phyloP scores from a whole-genome alignment of 495 filamentous ascomycete genomes.

The Talaromyces nanjingensis region DNA sequence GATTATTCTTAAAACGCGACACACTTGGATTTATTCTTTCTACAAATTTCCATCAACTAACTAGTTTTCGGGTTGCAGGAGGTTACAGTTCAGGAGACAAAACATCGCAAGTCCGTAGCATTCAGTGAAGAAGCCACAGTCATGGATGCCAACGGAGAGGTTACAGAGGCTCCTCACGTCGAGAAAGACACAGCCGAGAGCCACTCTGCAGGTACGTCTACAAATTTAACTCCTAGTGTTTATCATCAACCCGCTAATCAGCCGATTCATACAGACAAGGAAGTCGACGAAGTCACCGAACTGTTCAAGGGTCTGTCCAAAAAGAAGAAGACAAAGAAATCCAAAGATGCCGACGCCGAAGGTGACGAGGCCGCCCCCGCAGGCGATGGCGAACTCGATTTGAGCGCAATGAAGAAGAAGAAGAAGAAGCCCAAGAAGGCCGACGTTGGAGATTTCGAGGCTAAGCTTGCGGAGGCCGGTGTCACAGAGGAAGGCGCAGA shows the following conservation, averaged over 20 bases:
- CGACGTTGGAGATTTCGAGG: slow-evolving; percentile 71
- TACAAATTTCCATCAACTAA: neutral
- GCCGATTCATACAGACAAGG: slow-evolving; percentile 54
- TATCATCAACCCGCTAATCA: no score
- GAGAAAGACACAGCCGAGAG: slow-evolving; percentile 64
- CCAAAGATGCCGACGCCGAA: slow-evolving; percentile 50
- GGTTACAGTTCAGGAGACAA: slow-evolving; percentile 23
- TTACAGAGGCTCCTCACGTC: slow-evolving; percentile 61
- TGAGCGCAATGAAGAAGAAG: slow-evolving; percentile 80
- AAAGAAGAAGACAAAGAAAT: slow-evolving; percentile 68
- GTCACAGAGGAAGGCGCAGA: slow-evolving; percentile 44
- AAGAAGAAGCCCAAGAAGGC: slow-evolving; percentile 80
- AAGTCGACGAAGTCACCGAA: slow-evolving; percentile 64
- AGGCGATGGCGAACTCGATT: slow-evolving; percentile 64
- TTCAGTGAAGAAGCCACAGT: slow-evolving; percentile 80
- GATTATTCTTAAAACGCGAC: neutral
- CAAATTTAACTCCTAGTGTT: no score
- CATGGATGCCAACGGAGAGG: slow-evolving; percentile 76
- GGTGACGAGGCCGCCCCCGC: slow-evolving; percentile 49
- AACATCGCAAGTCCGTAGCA: slow-evolving; percentile 80
- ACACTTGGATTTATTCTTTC: neutral
- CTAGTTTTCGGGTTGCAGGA: slow-evolving; percentile 16
- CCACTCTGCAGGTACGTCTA: slow-evolving; percentile 58
- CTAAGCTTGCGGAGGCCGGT: slow-evolving; percentile 69
- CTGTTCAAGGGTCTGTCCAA: slow-evolving; percentile 82